A percentile compares a stretch with the other conserved stretches of the same genome.
phyloP scores from a whole-genome alignment of 73 alveolate genomes.

The Tetrahymena elliotti region DNA sequence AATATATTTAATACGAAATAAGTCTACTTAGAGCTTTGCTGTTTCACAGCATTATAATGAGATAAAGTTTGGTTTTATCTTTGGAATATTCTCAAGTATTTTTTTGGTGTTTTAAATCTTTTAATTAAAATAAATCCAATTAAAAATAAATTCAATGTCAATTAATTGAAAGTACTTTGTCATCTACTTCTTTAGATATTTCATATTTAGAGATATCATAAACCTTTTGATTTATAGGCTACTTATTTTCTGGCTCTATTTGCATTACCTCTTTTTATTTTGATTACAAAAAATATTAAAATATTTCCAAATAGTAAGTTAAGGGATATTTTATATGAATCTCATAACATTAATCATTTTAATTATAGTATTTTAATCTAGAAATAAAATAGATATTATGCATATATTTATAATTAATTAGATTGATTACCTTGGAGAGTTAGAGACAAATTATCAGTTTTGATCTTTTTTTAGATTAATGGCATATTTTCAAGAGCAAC shows the following conservation, averaged over 20 bases:
- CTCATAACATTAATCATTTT: too few species aligned
- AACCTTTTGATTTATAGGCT: not conserved
- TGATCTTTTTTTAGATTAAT: not conserved
- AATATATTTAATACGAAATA: not conserved
- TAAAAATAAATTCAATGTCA: too few species aligned
- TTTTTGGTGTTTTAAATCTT: not conserved
- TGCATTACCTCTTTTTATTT: not conserved
- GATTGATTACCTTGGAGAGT: not conserved
- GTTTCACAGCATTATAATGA: not conserved
- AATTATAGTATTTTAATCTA: too few species aligned
- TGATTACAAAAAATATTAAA: not conserved
- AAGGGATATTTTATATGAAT: too few species aligned
- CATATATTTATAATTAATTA: too few species aligned
- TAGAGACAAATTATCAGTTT: not conserved
- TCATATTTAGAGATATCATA: not conserved
- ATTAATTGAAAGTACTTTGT: not conserved
- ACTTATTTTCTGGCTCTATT: not conserved
- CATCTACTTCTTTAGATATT: not conserved
- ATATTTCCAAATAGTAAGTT: not conserved
- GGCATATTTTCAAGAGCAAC: not conserved
- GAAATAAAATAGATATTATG: too few species aligned
- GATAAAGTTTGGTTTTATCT: not conserved
- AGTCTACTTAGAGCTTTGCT: constrained; percentile 1
- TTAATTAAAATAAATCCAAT: not conserved
- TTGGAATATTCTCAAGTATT: not conserved